Conservation (phyloP, 2,329 filamentous ascomycete genomes). For the Blumeria graminis region DNA sequence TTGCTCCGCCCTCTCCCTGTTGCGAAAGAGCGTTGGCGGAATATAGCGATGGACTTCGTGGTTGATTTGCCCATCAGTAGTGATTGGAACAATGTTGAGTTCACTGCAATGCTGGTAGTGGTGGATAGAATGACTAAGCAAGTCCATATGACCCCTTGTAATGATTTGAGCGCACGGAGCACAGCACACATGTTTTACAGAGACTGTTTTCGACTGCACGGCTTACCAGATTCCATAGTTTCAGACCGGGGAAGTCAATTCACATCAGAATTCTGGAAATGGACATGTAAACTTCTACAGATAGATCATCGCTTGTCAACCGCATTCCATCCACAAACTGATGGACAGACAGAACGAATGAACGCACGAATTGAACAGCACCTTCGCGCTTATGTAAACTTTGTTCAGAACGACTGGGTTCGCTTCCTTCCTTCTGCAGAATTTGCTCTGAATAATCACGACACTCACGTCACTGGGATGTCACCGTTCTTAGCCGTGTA, state of each 20-base stretch:
- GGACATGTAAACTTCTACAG: not conserved
- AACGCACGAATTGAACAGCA: conserved; percentile 5
- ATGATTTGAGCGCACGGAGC: not conserved
- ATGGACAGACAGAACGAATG: conserved; percentile 5
- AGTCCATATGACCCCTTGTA: not conserved
- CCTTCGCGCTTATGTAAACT: conserved; percentile 4
- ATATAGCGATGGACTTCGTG: not conserved
- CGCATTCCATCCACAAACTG: conserved; percentile 5
- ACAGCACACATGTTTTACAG: not conserved
- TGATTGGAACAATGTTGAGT: not conserved
- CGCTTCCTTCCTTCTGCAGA: conserved; percentile 5
- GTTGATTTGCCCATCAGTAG: not conserved
- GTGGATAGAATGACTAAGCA: not conserved
- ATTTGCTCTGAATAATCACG: conserved; percentile 5
- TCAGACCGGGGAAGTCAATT: conserved; percentile 5
- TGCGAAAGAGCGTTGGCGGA: not conserved
- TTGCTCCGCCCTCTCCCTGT: not conserved
- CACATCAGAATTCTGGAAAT: not conserved
- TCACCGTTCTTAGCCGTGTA: conserved; percentile 6
- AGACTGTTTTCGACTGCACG: not conserved
- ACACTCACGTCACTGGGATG: conserved; percentile 2
- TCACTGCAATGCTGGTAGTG: not conserved
- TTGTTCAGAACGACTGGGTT: conserved; percentile 6
- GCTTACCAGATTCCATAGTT: conserved; percentile 3
- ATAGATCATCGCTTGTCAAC: conserved; percentile 2